Evolutionary conservation across 768 basidiomycete genomes (phyloP).

Genomic region (Leccinum disarticulatum): DNA sequence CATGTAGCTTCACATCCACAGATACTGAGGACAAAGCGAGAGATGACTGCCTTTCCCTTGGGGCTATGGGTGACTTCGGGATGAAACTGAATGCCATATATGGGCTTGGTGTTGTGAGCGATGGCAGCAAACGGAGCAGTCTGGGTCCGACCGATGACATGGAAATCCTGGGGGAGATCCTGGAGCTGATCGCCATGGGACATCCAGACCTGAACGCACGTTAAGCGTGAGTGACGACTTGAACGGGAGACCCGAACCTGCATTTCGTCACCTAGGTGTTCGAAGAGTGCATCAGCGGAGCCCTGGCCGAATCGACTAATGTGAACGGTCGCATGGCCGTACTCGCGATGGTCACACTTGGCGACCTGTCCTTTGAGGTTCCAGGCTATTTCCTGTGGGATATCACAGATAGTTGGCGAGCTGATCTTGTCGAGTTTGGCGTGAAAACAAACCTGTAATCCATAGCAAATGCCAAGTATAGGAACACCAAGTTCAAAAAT

Average conservation of each 20-base stretch:
- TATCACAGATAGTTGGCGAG: neutral
- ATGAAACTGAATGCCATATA: slow-evolving; percentile 98
- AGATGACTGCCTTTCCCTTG: slow-evolving; percentile 86
- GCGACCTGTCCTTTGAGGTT: slow-evolving; percentile 81
- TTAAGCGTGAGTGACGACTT: neutral
- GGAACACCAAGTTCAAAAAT: slow-evolving; percentile 89
- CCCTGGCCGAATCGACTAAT: slow-evolving; percentile 61
- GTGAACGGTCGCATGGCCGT: slow-evolving; percentile 85
- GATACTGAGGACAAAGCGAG: slow-evolving; percentile 78
- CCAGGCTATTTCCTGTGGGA: slow-evolving; percentile 86
- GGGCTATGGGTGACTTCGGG: slow-evolving; percentile 96
- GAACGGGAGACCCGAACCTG: slow-evolving; percentile 51
- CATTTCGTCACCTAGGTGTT: slow-evolving; percentile 84
- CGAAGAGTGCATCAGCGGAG: slow-evolving; percentile 74
- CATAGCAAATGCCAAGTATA: slow-evolving; percentile 96
- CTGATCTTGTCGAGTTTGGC: neutral
- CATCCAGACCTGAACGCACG: slow-evolving; percentile 90
- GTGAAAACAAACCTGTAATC: slow-evolving; percentile 68
- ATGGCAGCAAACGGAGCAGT: slow-evolving; percentile 93
- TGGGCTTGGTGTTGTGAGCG: slow-evolving; percentile 82
- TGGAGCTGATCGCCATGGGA: slow-evolving; percentile 96
- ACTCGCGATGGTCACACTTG: slow-evolving; percentile 90
- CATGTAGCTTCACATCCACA: slow-evolving; percentile 81
- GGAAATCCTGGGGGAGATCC: slow-evolving; percentile 77
- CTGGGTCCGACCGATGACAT: slow-evolving; percentile 81